Evolutionary conservation across 192 early-diverging fungal genomes (phyloP).

Genomic region (Coemansia sp.): DNA sequence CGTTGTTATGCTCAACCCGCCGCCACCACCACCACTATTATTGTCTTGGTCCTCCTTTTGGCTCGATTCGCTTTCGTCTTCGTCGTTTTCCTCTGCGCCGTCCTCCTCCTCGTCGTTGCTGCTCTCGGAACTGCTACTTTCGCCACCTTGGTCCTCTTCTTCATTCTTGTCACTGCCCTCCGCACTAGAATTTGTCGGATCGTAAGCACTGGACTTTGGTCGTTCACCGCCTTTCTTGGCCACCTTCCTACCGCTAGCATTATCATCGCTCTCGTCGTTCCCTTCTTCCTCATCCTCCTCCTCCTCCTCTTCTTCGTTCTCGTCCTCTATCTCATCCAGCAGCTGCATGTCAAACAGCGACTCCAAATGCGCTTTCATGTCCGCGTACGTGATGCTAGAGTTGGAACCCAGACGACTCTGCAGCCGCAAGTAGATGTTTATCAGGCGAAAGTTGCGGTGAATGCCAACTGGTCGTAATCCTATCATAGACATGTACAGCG

Average conservation of each 20-base stretch:
- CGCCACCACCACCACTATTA: too few species aligned
- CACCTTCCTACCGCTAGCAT: background rate
- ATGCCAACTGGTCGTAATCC: slow-evolving; percentile 51
- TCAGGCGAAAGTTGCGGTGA: slow-evolving; percentile 47
- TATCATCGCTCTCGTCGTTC: background rate
- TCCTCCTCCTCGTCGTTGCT: background rate
- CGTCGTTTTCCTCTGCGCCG: background rate
- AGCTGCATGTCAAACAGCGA: slow-evolving; percentile 36
- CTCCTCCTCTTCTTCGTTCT: slow-evolving; percentile 25
- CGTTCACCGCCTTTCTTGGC: background rate
- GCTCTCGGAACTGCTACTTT: slow-evolving; percentile 1
- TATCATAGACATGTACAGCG: slow-evolving; percentile 48
- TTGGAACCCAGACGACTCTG: slow-evolving; percentile 28
- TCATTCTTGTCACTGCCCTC: background rate
- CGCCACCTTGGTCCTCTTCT: background rate
- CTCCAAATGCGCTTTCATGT: slow-evolving; percentile 33
- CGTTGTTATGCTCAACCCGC: background rate
- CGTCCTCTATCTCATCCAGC: slow-evolving; percentile 47
- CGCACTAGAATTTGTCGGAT: background rate
- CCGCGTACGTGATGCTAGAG: slow-evolving; percentile 21
- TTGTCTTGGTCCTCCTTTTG: background rate
- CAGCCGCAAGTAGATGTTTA: slow-evolving; percentile 52
- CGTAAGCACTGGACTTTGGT: background rate
- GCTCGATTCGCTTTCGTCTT: background rate
- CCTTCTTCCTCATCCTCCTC: slow-evolving; percentile 1